A percentile compares a stretch with the other conserved stretches of the same genome.
These are phyloP conservation scores for Paramecium biaurelia DNA, from an alignment of 73 alveolate species.

Conservation along the genomic window DNA sequence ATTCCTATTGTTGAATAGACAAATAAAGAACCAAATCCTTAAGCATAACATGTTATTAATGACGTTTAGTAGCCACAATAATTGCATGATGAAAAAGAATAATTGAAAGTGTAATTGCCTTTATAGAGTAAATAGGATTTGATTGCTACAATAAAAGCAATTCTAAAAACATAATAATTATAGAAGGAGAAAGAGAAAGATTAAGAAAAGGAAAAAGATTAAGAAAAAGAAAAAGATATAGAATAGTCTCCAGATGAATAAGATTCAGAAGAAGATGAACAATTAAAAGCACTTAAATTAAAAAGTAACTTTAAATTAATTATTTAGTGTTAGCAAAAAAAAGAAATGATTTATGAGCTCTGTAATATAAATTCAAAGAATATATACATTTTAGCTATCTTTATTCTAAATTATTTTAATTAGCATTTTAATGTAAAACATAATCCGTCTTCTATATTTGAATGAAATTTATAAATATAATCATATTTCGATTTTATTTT, in stretches of 20 bases:
- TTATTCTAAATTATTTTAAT: not conserved
- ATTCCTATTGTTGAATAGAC: not conserved
- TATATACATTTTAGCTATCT: not conserved
- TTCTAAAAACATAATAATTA: constrained; percentile 5
- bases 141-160: not conserved
- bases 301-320: not conserved
- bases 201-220: not conserved
- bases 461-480: not conserved
- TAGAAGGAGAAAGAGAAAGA: not conserved
- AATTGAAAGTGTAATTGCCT: not conserved
- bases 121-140: constrained; percentile 28
- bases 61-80: not conserved
- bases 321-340: not conserved
- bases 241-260: constrained; percentile 3
- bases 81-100: not conserved
- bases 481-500: not conserved
- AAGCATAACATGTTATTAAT: not conserved
- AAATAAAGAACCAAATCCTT: not conserved
- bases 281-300: not conserved
- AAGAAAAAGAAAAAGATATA: not conserved
- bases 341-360: not conserved
- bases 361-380: not conserved
- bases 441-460: not conserved
- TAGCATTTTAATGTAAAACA: not conserved
- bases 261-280: constrained; percentile 24